phyloP scores from a whole-genome alignment of 139 green algal species.

The Tetradesmus lagerheimii region DNA sequence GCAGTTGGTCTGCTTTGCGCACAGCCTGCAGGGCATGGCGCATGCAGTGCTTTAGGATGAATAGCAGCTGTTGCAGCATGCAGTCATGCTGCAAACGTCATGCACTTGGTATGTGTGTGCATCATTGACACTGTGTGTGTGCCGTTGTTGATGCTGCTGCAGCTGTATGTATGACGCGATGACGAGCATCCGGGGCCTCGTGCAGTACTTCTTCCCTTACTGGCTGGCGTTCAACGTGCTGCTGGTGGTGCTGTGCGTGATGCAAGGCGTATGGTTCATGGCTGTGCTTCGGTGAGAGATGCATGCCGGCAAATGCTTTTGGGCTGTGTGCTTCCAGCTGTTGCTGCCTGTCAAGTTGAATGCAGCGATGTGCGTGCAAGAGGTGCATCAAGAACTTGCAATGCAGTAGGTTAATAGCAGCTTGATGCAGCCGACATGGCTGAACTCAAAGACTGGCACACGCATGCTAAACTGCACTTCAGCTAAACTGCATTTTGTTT shows the following conservation, averaged over 20 bases:
- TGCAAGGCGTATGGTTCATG: constrained; percentile 54
- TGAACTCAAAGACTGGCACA: background rate
- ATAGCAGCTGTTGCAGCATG: too few species aligned
- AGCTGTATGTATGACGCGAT: constrained; percentile 30
- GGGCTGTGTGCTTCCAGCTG: too few species aligned
- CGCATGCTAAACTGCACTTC: background rate
- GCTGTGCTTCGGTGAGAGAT: constrained; percentile 51
- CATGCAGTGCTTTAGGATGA: too few species aligned
- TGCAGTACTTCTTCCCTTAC: constrained; percentile 31
- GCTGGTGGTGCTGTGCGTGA: constrained; percentile 49
- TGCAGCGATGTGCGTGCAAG: too few species aligned
- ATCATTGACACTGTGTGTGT: background rate
- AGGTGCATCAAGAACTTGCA: too few species aligned
- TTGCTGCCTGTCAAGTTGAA: too few species aligned
- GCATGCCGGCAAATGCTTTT: background rate
- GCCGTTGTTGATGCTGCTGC: background rate
- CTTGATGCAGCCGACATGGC: too few species aligned
- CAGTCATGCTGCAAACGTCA: too few species aligned
- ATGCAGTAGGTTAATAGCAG: too few species aligned
- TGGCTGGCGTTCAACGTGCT: constrained; percentile 42
- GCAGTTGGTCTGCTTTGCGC: too few species aligned
- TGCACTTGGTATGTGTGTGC: too few species aligned
- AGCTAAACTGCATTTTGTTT: background rate
- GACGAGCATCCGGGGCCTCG: constrained; percentile 23
- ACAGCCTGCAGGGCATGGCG: too few species aligned